These are phyloP conservation scores for Penicillium manginii DNA, from an alignment of 495 filamentous ascomycete species.

Conservation along the genomic window DNA sequence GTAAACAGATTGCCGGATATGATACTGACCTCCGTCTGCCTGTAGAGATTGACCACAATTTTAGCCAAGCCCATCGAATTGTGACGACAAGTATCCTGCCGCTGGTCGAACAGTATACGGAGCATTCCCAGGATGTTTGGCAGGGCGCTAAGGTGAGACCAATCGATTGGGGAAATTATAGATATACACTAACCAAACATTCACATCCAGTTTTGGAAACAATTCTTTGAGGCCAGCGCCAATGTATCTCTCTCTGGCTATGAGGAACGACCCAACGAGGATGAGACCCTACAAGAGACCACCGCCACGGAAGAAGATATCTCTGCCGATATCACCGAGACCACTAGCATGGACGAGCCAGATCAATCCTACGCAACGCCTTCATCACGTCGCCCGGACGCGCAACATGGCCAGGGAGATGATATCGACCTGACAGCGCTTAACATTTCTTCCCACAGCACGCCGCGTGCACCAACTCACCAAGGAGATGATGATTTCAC, in stretches of 20 bases:
- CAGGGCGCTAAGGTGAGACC: constrained; percentile 79
- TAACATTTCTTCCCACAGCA: constrained; percentile 56
- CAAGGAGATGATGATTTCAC: constrained; percentile 56
- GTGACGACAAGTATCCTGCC: constrained; percentile 93
- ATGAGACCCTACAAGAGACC: constrained; percentile 51
- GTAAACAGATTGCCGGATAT: constrained; percentile 21
- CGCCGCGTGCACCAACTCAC: constrained; percentile 54
- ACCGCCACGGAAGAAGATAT: constrained; percentile 55
- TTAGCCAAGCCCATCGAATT: constrained; percentile 94
- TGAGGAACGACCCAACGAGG: constrained; percentile 70
- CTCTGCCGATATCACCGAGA: constrained; percentile 51
- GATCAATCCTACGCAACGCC: constrained; percentile 42
- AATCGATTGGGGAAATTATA: constrained; percentile 1
- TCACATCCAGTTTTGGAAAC: constrained; percentile 85
- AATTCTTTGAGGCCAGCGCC: constrained; percentile 98
- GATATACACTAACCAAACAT: constrained; percentile 6
- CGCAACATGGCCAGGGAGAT: constrained; percentile 44
- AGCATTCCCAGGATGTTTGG: constrained; percentile 93
- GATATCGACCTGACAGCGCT: constrained; percentile 57
- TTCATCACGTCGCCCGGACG: constrained; percentile 30
- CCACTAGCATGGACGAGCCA: constrained; percentile 28
- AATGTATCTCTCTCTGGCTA: constrained; percentile 98
- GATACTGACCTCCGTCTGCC: constrained; percentile 11
- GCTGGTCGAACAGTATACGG: constrained; percentile 93
- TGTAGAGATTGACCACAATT: constrained; percentile 96